Percentiles rank a stretch among this genome's conserved stretches.
These are phyloP conservation scores for Aureobasidium pullulans DNA, from an alignment of 2,329 filamentous ascomycete species.

Conservation along the genomic window DNA sequence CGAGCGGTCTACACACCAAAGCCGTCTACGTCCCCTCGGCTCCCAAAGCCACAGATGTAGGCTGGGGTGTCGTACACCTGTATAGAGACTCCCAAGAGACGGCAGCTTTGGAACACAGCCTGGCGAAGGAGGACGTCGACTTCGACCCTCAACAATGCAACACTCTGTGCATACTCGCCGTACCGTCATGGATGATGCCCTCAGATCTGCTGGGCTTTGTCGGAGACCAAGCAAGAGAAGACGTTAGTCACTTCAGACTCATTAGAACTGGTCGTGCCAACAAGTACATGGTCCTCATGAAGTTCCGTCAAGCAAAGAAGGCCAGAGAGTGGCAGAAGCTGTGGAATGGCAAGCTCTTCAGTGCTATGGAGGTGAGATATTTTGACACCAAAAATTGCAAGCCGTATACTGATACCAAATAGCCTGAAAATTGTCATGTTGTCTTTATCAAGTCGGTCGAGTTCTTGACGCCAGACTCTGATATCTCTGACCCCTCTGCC, in stretches of 20 bases:
- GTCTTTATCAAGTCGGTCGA: slow-evolving; percentile 91
- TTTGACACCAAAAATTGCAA: slow-evolving; percentile 13
- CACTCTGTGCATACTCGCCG: slow-evolving; percentile 85
- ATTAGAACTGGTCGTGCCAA: slow-evolving; percentile 84
- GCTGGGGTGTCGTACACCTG: slow-evolving; percentile 89
- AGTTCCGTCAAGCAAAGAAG: slow-evolving; percentile 69
- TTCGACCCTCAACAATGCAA: slow-evolving; percentile 62
- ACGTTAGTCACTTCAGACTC: slow-evolving; percentile 91
- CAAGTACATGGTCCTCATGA: slow-evolving; percentile 91
- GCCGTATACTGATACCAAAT: not conserved
- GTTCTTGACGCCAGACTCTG: slow-evolving; percentile 57
- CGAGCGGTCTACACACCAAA: slow-evolving; percentile 69
- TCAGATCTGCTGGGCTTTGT: slow-evolving; percentile 88
- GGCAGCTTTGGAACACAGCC: slow-evolving; percentile 42
- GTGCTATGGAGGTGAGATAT: slow-evolving; percentile 68
- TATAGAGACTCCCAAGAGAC: slow-evolving; percentile 81
- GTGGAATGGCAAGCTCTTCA: slow-evolving; percentile 91
- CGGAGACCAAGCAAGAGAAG: slow-evolving; percentile 74
- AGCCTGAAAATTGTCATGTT: slow-evolving; percentile 91
- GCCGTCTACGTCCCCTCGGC: slow-evolving; percentile 68
- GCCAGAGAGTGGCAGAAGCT: slow-evolving; percentile 75
- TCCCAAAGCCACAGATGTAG: slow-evolving; percentile 65
- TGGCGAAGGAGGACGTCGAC: slow-evolving; percentile 17
- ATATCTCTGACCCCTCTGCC: slow-evolving; percentile 36
- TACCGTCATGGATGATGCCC: slow-evolving; percentile 87